Evolutionary conservation across 176 grass and related monocot genomes (phyloP).

Genomic region (Avena insularis): DNA sequence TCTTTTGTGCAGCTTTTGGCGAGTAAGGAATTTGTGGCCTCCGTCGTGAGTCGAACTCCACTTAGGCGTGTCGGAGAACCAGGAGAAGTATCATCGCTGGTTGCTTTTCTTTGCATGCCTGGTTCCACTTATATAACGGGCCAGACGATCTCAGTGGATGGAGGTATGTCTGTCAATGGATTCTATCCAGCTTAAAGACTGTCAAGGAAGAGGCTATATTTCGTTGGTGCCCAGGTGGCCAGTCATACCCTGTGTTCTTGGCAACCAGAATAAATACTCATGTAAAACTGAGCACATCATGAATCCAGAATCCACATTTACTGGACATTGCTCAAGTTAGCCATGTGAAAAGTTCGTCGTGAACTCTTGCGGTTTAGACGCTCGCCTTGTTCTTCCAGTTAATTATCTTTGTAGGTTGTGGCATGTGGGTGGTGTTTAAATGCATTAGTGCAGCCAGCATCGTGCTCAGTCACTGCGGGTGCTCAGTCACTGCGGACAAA

Average conservation of each 20-base stretch:
- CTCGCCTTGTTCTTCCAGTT: not conserved
- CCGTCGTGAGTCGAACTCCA: slow-evolving; percentile 54
- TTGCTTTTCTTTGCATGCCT: slow-evolving; percentile 75
- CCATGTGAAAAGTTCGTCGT: not conserved
- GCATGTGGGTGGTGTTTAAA: not conserved
- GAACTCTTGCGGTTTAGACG: not conserved
- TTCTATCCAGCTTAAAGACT: slow-evolving; percentile 41
- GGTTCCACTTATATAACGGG: slow-evolving; percentile 68
- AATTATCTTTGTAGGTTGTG: not conserved
- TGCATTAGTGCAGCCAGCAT: not conserved
- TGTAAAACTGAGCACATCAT: slow-evolving; percentile 24
- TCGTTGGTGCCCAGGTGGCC: slow-evolving; percentile 1
- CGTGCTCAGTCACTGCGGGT: not conserved
- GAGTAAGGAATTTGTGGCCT: slow-evolving; percentile 49
- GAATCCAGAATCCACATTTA: not conserved
- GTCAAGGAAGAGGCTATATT: not conserved
- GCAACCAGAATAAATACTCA: not conserved
- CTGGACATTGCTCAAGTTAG: not conserved
- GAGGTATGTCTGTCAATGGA: slow-evolving; percentile 70
- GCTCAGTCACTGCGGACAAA: not conserved
- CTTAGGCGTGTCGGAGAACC: slow-evolving; percentile 72
- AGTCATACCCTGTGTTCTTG: slow-evolving; percentile 22
- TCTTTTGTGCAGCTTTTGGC: slow-evolving; percentile 50
- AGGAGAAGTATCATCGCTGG: slow-evolving; percentile 75
- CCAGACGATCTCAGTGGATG: slow-evolving; percentile 71